Evolutionary conservation across 345 rosid genomes (phyloP), one percentile per base, ranked within the genome.

Genomic region (Citrus maxima): DNA sequence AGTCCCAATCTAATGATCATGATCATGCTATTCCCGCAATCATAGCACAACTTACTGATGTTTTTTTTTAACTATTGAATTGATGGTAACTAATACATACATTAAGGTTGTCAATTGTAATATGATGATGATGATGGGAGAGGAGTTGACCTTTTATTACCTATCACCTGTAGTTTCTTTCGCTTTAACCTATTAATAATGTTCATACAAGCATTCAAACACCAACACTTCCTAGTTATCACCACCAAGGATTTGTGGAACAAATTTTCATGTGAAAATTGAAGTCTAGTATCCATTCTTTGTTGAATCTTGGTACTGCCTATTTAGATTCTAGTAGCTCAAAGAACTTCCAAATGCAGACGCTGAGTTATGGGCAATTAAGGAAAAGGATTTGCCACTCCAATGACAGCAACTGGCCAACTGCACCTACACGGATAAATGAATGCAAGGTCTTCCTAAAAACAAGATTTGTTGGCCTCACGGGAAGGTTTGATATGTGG

Each of bases 21-120:
- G 72, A 81, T 79, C 85, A 78, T 75, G 78, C 73, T 66, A 62
- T 72, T 73, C 87, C 80, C 78, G 22, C 56, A 69, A 85, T 81
- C 78, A 81, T 72, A 30, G 75, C 80, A 65, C 70, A 22, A 34
- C 68, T 46, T 30, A 35, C 54, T 13, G 16, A 61, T 28, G 75
- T 59, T 73, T 55, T 62, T 73, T 62, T 55, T 75, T 21, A 25
- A 67, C 40, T 40, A 38, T 67, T 32, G 68, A 40, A 28, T 79
- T 54, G 63, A 77, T 69, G 81, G 40, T 60, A 68, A 73, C 70
- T 62, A 25, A 67, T 68, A 22, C 61, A 75, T 30, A 30, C 21
- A 49, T 27, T 59, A 56, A 42, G 78, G 4, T 76, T 65, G 19
- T 76, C 35, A 65, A 24, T 10, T 75, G 61, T 66, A 66, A 55